phyloP scores from a whole-genome alignment of 1,284 basidiomycete species.

The Pseudozyma sp. region DNA sequence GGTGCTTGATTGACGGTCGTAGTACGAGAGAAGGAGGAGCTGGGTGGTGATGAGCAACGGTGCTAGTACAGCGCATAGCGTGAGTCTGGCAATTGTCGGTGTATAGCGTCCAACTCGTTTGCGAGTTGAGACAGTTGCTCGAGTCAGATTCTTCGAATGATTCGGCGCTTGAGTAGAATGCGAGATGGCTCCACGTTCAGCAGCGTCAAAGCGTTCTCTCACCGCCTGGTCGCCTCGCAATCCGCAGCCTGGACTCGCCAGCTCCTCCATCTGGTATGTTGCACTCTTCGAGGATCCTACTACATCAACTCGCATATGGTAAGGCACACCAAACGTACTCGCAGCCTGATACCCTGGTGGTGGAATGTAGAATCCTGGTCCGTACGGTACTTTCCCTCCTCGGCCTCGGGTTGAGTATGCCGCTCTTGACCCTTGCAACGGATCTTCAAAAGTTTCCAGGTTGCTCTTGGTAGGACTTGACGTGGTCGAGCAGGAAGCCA shows the following conservation, averaged over 20 bases:
- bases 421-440: background rate
- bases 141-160: no score
- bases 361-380: constrained; percentile 36
- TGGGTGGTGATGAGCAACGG: no score
- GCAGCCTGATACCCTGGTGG: constrained; percentile 25
- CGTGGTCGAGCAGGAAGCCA: constrained; percentile 8
- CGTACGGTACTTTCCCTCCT: constrained; percentile 11
- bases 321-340: background rate
- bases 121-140: no score
- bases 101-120: no score
- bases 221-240: background rate
- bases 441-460: background rate
- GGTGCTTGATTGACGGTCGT: no score
- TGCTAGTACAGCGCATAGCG: no score
- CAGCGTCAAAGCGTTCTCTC: background rate
- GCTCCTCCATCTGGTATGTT: background rate
- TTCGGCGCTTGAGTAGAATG: no score
- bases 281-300: background rate
- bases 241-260: background rate
- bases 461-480: background rate
- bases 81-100: no score
- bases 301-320: background rate
- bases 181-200: no score
- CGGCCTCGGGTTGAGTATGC: background rate
- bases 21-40: no score